Base-by-base conservation (phyloP, 306 rosid genomes). In the Lagenaria siceraria region DNA sequence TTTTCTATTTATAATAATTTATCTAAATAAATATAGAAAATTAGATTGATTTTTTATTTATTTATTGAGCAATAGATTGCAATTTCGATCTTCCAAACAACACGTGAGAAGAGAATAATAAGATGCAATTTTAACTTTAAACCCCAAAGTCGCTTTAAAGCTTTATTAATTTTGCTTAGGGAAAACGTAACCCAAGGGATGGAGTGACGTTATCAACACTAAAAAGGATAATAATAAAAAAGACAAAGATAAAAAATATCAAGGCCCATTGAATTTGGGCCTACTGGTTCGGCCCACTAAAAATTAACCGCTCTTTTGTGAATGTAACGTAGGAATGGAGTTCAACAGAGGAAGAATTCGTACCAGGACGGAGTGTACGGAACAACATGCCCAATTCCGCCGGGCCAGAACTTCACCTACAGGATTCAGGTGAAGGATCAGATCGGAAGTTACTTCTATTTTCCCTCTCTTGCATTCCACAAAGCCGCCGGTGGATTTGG, bases 401-500 rank as follows among this genome's bases (percentile, higher is more conserved):
- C 97, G 5, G 97, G 98, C 36, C 82, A 92, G 86, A 94, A 94
- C 80, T 94, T 85, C 83, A 94, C 98, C 27, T 94, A 89, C 93
- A 90, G 81, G 22, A 86, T 94, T 11, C 98, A 94, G 80, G 85
- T 92, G 75, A 94, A 94, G 66, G 98, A 94, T 71, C 98, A 94
- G 59, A 92, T 92, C 64, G 98, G 98, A 64, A 90, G 88, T 69
- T 94, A 83, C 83, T 94, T 78, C 86, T 94, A 94, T 75, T 94
- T 90, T 80, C 98, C 98, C 48, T 94, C 98, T 80, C 90, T 90
- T 76, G 89, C 76, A 58, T 84, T 90, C 55, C 98, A 94, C 64
- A 94, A 94, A 48, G 97, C 98, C 19, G 96, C 96, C 24, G 98
- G 97, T 79, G 98, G 90, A 4, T 94, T 89, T 81, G 98, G 98